Base-by-base conservation (phyloP, 2,329 filamentous ascomycete genomes). In the Penicillium vulpinum region DNA sequence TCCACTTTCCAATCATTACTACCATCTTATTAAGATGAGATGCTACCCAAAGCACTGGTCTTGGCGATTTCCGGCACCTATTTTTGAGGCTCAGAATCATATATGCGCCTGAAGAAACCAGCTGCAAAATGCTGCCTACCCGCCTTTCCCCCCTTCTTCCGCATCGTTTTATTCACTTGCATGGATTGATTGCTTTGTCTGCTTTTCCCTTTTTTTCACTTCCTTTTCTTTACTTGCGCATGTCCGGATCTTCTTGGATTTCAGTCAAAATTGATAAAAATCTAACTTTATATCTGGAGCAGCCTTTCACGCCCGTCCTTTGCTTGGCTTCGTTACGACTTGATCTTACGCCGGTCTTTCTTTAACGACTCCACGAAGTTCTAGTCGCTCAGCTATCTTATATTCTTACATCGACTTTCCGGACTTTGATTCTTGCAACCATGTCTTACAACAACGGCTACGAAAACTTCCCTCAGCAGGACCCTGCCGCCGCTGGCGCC, bases 401-500 rank as follows among this genome's bases (percentile, higher is more conserved):
- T 66, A 65, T 68, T 54, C 54, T 67, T 67, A 65, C 62, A 51
- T 67, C 62, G 59, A 61, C 59, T 63, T 58, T 33, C 58, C 63
- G 58, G 44, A 61, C 51, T 61, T 64, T 66, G 57, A 61, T 61
- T 53, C 62, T 63, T 56, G 59, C 62, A 60, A 73, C 82, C 64
- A 88, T 88, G 86, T 86, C 84, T 72, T 88, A 86, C 78, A 82
- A 86, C 78, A 82, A 84, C 61, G 85, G 85, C 74, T 86, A 85
- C 75, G 85, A 88, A 68, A 79, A 81, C 62, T 86, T 84, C 74
- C 83, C 83, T 70, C 82, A 83, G 72, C 85, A 85, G 73, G 78
- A 81, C 60, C 80, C 78, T 57, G 77, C 76, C 54, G 73, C 76
- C 59, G 69, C 77, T 60, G 77, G 76, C 58, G 71, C 75, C 51